Percentiles rank a stretch among this genome's conserved stretches.
These are phyloP conservation scores for Thoreauomyces humboldtii DNA, from an alignment of 192 early-diverging fungal species.

Conservation along the genomic window DNA sequence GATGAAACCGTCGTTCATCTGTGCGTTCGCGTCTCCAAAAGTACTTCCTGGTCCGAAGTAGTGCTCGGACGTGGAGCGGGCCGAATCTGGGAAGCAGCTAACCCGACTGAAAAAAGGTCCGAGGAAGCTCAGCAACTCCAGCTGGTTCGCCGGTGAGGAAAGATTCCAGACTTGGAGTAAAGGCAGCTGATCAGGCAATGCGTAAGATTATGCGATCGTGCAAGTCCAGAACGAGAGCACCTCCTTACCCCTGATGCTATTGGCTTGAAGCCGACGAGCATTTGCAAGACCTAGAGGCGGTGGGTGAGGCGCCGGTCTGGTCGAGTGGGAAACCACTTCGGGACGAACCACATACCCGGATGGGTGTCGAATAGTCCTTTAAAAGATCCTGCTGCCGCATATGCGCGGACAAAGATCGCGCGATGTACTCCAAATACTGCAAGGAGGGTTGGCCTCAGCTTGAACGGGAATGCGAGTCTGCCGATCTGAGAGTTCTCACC, in stretches of 20 bases:
- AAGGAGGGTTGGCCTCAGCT: no score
- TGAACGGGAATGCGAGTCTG: no score
- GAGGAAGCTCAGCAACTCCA: conserved; percentile 67
- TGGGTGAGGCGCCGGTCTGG: no score
- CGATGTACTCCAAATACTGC: conserved; percentile 6
- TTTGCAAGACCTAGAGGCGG: conserved; percentile 44
- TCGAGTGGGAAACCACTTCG: no score
- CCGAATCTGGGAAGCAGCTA: conserved; percentile 41
- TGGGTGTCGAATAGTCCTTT: conserved; percentile 46
- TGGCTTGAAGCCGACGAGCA: conserved; percentile 54
- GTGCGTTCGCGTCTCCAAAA: conserved; percentile 32
- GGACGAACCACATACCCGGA: conserved; percentile 48
- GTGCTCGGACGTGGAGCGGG: conserved; percentile 31
- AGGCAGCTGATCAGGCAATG: conserved; percentile 18
- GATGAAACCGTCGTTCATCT: conserved; percentile 23
- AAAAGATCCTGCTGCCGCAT: conserved; percentile 47
- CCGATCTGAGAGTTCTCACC: no score
- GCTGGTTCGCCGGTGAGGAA: conserved; percentile 43
- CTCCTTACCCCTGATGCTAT: conserved; percentile 52
- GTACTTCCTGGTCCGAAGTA: conserved; percentile 45
- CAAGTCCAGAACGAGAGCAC: no score
- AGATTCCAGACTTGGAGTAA: conserved; percentile 53
- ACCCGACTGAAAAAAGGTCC: conserved; percentile 67
- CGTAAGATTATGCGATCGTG: conserved; percentile 11
- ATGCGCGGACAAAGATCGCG: conserved; percentile 37